Evolutionary conservation across 345 rosid species (phyloP), one percentile per base, ranked within the genome.

Genomic region (Capsella bursapastoris): DNA sequence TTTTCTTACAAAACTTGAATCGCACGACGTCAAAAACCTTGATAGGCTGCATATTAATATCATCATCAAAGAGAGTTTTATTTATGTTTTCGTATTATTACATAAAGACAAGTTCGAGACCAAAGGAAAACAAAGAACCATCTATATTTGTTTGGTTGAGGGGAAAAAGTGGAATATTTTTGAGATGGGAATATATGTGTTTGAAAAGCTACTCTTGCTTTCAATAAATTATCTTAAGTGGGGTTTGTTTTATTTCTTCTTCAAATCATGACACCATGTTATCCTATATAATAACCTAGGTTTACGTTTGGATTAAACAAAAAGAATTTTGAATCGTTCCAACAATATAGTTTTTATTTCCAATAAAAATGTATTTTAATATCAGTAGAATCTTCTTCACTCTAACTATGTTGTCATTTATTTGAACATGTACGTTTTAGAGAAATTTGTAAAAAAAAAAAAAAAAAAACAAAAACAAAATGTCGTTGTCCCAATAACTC

Each of bases 181-280:
- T 29, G 68, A 9, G 18, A 27, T 8, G 44, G 18, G 51, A 61
- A 38, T 38, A 7, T 62, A 2, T 66, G 70, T 45, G 47, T 8
- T 8, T 37, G 50, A 62, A 41, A 44, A 49, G 62, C 55, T 63
- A 34, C 11, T 63, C 37, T 32, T 18, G 71, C 22, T 74, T 50
- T 55, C 15, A 65, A 57, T 65, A 57, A 47, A 35, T 37, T 3
- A 66, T 43, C 13, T 37, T 37, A 74, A 57, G 66, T 62, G 37
- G 65, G 28, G 28, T 34, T 34, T 3, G 1, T 43, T 41, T 43
- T 6, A 22, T 1, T 14, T 5, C 3, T 18, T 57, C 44, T 31
- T 8, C 62, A 75, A 58, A 59, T 75, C 37, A 75, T 67, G 73
- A 66, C 68, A 74, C 62, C 73, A 66, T 66, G 67, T 74, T 74